Evolutionary conservation across 805 yeast species (phyloP), one percentile per base, ranked within the genome.

Genomic region (Candida nanaspora): DNA sequence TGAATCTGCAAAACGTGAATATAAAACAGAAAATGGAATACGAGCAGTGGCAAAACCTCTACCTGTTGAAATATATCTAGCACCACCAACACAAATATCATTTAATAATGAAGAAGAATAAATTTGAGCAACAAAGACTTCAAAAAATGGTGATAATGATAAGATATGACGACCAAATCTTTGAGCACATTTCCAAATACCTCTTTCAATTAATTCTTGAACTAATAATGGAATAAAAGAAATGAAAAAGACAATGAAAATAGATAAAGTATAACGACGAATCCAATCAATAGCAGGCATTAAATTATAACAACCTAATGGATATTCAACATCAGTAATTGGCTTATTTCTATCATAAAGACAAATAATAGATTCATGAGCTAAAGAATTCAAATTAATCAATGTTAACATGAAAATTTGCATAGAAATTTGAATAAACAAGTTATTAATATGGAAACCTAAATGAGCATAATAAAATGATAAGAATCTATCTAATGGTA

Each of bases 401-500:
- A 80, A 66, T 19, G 86, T 79, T 53, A 84, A 65, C 68, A 81
- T 72, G 57, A 84, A 84, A 53, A 81, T 55, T 61, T 83, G 86
- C 49, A 84, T 69, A 19, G 93, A 83, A 49, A 84, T 61, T 54
- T 80, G 83, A 66, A 84, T 84, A 63, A 84, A 82, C 59, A 81
- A 69, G 60, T 84, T 84, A 61, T 84, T 84, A 62, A 84, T 70
- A 62, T 84, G 94, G 74, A 84, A 84, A 62, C 94, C 94, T 46
- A 87, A 80, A 62, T 84, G 94, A 15, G 91, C 94, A 63, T 82
- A 84, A 68, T 81, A 84, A 69, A 84, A 84, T 9, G 91, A 80
- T 48, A 84, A 70, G 71, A 84, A 81, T 63, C 91, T 74, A 59
- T 84, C 91, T 53, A 84, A 63, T 34, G 91, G 93, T 47, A 84